Evolutionary conservation across 805 yeast species (phyloP).

Genomic region (Saccharomycopsis selenospora): DNA sequence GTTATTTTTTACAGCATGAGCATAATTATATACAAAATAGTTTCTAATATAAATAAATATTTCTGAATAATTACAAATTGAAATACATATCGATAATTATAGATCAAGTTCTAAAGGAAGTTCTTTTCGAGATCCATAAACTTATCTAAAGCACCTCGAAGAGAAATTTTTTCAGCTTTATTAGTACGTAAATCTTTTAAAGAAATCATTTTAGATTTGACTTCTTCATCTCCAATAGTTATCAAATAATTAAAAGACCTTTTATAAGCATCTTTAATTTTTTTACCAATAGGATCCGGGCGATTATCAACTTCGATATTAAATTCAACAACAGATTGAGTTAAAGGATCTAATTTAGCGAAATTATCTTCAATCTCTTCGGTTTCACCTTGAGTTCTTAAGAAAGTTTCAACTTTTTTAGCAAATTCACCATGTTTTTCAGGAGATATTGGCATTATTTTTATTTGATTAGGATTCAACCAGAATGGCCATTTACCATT

Average conservation of each 20-base stretch:
- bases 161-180: conserved; percentile 34
- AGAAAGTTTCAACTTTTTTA: conserved; percentile 34
- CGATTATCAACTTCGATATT: conserved; percentile 71
- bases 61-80: background rate
- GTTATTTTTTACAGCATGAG: conserved; percentile 5
- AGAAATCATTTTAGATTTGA: conserved; percentile 30
- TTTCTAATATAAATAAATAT: background rate
- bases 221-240: conserved; percentile 85
- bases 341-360: conserved; percentile 44
- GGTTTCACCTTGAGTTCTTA: conserved; percentile 29
- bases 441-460: conserved; percentile 68
- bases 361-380: conserved; percentile 12
- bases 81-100: background rate
- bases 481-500: conserved; percentile 97
- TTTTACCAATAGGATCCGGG: conserved; percentile 68
- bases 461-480: conserved; percentile 88
- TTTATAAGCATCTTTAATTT: conserved; percentile 70
- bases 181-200: conserved; percentile 28
- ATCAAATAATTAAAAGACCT: conserved; percentile 74
- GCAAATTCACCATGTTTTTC: conserved; percentile 54
- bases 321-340: conserved; percentile 43
- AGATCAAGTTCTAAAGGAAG: conserved; percentile 17
- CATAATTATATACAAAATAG: background rate
- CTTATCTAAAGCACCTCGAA: conserved; percentile 43
- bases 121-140: conserved; percentile 50